Conservation (phyloP, 306 rosid species). For the Cucurbita pepo region DNA sequence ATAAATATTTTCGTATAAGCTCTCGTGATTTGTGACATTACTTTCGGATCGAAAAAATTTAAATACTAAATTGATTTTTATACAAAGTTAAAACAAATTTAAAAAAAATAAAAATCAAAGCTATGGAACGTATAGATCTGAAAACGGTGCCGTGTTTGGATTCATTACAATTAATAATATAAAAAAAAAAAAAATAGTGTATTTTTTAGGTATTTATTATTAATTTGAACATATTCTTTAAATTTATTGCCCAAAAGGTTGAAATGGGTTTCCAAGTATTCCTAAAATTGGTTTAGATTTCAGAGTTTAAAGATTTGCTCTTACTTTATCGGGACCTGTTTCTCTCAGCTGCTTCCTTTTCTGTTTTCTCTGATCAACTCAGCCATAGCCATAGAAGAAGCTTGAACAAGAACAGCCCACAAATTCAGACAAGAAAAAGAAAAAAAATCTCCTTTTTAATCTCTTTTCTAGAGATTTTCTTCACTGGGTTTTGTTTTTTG, state of each 20-base stretch:
- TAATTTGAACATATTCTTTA: neutral
- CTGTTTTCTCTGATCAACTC: neutral
- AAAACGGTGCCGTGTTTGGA: neutral
- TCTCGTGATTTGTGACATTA: no score
- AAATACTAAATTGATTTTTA: no score
- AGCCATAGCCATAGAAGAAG: neutral
- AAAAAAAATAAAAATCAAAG: no score
- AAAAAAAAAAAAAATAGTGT: no score
- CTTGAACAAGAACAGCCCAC: neutral
- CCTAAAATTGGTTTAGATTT: neutral
- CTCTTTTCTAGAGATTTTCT: neutral
- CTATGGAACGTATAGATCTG: neutral
- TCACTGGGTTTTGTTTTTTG: neutral
- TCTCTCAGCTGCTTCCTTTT: neutral
- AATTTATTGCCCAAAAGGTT: neutral
- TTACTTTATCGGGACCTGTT: neutral
- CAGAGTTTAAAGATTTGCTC: constrained; percentile 1
- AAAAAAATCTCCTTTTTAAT: neutral
- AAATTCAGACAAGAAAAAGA: neutral
- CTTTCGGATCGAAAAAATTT: no score
- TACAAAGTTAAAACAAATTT: neutral
- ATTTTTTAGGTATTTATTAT: neutral
- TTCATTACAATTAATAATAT: neutral
- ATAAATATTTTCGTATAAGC: no score
- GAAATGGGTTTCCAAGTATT: neutral